Percentiles rank a stretch among this genome's conserved stretches.
Conservation (phyloP, 257 asterid species). For the Anisodus acutangulus region DNA sequence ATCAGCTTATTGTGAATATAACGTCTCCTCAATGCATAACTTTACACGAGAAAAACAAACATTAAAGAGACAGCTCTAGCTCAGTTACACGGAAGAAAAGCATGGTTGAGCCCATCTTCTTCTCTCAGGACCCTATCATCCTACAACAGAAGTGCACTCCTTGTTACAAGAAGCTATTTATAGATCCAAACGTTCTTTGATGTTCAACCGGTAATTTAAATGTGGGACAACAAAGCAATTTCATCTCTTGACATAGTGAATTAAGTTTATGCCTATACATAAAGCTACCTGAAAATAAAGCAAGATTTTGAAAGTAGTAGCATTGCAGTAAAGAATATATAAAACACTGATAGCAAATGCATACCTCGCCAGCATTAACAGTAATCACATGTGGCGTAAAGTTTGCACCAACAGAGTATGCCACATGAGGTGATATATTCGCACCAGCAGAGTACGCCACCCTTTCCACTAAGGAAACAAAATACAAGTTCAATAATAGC, state of each 20-base stretch:
- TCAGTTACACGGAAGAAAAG: too few species aligned
- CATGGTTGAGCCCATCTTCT: too few species aligned
- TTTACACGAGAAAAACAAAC: too few species aligned
- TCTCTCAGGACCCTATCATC: too few species aligned
- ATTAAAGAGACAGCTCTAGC: too few species aligned
- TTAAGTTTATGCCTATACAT: neutral
- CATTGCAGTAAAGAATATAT: neutral
- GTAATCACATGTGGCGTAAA: constrained; percentile 83
- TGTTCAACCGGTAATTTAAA: neutral
- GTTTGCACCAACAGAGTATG: constrained; percentile 51
- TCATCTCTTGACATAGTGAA: constrained; percentile 15
- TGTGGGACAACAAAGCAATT: neutral
- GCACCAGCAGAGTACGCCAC: constrained; percentile 43
- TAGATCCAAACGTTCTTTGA: neutral
- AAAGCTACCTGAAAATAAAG: neutral
- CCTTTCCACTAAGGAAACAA: constrained; percentile 48
- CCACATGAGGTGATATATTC: constrained; percentile 5
- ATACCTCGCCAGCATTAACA: constrained; percentile 83
- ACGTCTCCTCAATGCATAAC: too few species aligned
- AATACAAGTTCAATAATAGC: constrained; percentile 24
- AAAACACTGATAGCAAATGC: neutral
- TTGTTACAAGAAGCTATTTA: neutral
- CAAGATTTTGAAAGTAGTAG: neutral
- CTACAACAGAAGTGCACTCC: neutral
- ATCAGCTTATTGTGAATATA: too few species aligned